phyloP scores from a whole-genome alignment of 2,329 filamentous ascomycete species.

The Biscogniauxia sp. region DNA sequence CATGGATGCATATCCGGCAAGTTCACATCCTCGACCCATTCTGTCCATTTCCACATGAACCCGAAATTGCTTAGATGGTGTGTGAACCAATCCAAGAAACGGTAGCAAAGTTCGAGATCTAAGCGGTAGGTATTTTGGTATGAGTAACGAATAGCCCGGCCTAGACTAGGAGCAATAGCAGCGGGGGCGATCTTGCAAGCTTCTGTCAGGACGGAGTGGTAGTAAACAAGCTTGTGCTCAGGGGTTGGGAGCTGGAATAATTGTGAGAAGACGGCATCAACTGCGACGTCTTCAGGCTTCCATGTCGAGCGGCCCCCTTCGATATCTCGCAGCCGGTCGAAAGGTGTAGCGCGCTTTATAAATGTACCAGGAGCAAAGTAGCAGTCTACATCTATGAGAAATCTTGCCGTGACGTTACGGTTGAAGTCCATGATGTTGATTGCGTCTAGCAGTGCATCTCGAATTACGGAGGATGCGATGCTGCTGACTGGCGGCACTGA shows the following conservation, averaged over 20 bases:
- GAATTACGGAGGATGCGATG: constrained; percentile 78
- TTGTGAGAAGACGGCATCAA: constrained; percentile 97
- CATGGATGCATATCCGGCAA: constrained; percentile 76
- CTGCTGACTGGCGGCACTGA: constrained; percentile 77
- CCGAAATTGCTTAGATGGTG: constrained; percentile 99
- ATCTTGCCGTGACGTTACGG: constrained; percentile 79
- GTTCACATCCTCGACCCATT: constrained; percentile 87
- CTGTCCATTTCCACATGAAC: constrained; percentile 98
- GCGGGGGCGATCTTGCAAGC: constrained; percentile 93
- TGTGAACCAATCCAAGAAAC: constrained; percentile 96
- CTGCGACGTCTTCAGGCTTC: constrained; percentile 96
- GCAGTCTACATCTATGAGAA: constrained; percentile 89
- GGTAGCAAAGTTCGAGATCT: constrained; percentile 81
- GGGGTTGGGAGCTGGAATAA: constrained; percentile 82
- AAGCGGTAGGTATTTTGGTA: constrained; percentile 80
- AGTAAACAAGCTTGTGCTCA: constrained; percentile 94
- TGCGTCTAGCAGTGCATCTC: constrained; percentile 84
- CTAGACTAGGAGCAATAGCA: constrained; percentile 92
- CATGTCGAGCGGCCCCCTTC: constrained; percentile 70
- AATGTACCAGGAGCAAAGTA: constrained; percentile 91
- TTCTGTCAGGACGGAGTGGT: constrained; percentile 92
- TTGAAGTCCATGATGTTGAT: constrained; percentile 95
- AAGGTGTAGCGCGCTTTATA: constrained; percentile 87
- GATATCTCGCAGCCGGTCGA: constrained; percentile 78
- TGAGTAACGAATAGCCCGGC: constrained; percentile 86